Percentiles rank a stretch among this genome's conserved stretches.
Conservation (phyloP, 2,329 filamentous ascomycete genomes). For the Alternaria tenuissima region DNA sequence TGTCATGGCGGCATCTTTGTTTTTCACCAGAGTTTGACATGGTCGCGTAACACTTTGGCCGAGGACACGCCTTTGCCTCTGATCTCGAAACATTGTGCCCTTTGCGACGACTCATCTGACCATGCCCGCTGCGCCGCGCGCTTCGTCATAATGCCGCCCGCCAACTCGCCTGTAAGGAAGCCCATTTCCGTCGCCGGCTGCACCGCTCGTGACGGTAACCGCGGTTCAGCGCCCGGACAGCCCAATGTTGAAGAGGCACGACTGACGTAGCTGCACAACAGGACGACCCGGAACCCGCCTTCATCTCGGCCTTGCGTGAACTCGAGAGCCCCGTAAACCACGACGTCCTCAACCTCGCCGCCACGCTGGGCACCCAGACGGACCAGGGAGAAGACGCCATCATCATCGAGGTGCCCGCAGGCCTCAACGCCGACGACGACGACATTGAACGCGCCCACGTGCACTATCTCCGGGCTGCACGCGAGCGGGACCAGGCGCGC, state of each 20-base stretch:
- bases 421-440: constrained; percentile 46
- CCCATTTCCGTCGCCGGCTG: constrained; percentile 8
- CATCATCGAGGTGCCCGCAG: not conserved
- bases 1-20: constrained; percentile 6
- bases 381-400: not conserved
- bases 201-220: not conserved
- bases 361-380: constrained; percentile 56
- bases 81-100: constrained; percentile 12
- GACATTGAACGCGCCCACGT: constrained; percentile 30
- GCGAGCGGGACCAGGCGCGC: constrained; percentile 40
- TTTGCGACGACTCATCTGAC: constrained; percentile 12
- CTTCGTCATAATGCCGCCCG: constrained; percentile 44
- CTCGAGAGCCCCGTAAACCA: constrained; percentile 57
- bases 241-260: not conserved
- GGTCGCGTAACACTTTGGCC: constrained; percentile 5
- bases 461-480: constrained; percentile 53
- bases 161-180: constrained; percentile 42
- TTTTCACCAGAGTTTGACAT: constrained; percentile 9
- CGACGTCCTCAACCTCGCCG: constrained; percentile 57
- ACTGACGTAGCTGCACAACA: constrained; percentile 37
- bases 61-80: constrained; percentile 9
- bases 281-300: constrained; percentile 47
- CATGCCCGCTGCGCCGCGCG: constrained; percentile 27
- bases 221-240: not conserved
- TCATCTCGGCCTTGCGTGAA: constrained; percentile 58